Percentiles rank a stretch among this genome's conserved stretches.
These are phyloP conservation scores for Coccinonectria pachysandricola DNA, from an alignment of 2,329 filamentous ascomycete genomes.

Conservation along the genomic window DNA sequence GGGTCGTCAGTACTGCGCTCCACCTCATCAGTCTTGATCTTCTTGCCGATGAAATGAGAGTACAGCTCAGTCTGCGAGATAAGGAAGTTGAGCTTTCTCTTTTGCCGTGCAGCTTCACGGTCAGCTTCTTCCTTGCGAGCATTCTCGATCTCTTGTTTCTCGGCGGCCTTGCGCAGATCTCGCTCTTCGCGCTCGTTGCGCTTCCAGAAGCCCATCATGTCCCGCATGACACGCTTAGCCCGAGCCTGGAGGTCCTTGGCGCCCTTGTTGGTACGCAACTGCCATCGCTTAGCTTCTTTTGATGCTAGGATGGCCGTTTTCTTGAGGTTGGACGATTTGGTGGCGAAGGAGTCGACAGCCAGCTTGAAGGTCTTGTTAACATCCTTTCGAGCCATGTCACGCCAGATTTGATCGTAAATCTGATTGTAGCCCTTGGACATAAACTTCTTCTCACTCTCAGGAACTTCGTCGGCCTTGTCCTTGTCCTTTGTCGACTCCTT, in stretches of 20 bases:
- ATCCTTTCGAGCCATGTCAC: slow-evolving; percentile 87
- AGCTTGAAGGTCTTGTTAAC: slow-evolving; percentile 86
- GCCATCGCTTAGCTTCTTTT: slow-evolving; percentile 96
- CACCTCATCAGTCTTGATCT: slow-evolving; percentile 95
- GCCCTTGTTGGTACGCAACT: slow-evolving; percentile 94
- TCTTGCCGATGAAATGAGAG: slow-evolving; percentile 98
- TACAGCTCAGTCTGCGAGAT: slow-evolving; percentile 98
- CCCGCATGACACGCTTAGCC: slow-evolving; percentile 95
- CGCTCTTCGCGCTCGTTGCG: slow-evolving; percentile 96
- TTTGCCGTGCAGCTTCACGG: slow-evolving; percentile 92
- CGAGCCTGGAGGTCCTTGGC: slow-evolving; percentile 95
- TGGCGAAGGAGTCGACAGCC: slow-evolving; percentile 74
- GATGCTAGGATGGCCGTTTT: slow-evolving; percentile 95
- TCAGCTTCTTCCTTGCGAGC: slow-evolving; percentile 95
- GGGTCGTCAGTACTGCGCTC: slow-evolving; percentile 81
- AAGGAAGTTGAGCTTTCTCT: slow-evolving; percentile 97
- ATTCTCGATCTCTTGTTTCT: slow-evolving; percentile 92
- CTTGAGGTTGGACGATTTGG: slow-evolving; percentile 88
- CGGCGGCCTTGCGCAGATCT: slow-evolving; percentile 84
- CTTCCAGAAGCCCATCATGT: slow-evolving; percentile 99
- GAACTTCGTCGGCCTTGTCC: slow-evolving; percentile 40
- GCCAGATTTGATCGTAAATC: slow-evolving; percentile 95
- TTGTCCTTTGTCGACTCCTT: slow-evolving; percentile 35
- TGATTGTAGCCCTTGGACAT: slow-evolving; percentile 91
- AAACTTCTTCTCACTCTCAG: slow-evolving; percentile 54